A percentile compares a stretch with the other conserved stretches of the same genome.
These are phyloP conservation scores for Amylocystis lapponica DNA, from an alignment of 768 basidiomycete species.

Conservation along the genomic window DNA sequence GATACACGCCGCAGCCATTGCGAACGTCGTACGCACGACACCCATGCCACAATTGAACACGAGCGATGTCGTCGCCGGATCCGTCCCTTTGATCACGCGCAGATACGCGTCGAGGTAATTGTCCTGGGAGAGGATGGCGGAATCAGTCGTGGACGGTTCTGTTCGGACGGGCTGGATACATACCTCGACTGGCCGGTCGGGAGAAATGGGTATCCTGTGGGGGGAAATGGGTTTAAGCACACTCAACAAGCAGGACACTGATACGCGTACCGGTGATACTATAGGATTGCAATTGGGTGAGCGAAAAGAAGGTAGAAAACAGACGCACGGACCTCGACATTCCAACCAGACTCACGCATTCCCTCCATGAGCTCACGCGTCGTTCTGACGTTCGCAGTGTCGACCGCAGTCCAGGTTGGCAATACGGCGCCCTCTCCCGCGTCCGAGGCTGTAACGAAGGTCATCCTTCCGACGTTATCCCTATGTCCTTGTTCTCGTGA, in stretches of 20 bases:
- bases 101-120: slow-evolving; percentile 96
- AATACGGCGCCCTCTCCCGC: slow-evolving; percentile 76
- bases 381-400: slow-evolving; percentile 77
- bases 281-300: slow-evolving; percentile 11
- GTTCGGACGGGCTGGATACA: too few species aligned
- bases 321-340: slow-evolving; percentile 63
- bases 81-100: slow-evolving; percentile 68
- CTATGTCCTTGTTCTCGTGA: too few species aligned
- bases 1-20: slow-evolving; percentile 91
- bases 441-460: slow-evolving; percentile 39
- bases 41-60: slow-evolving; percentile 98
- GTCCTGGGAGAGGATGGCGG: slow-evolving; percentile 58
- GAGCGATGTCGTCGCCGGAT: slow-evolving; percentile 75
- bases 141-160: not conserved
- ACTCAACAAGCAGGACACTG: not conserved
- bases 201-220: slow-evolving; percentile 86
- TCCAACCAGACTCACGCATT: slow-evolving; percentile 81
- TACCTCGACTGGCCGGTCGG: slow-evolving; percentile 87
- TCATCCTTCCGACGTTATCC: not conserved
- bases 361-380: slow-evolving; percentile 80
- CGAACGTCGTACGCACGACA: slow-evolving; percentile 92
- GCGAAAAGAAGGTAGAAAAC: not conserved
- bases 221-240: not conserved
- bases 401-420: slow-evolving; percentile 92
- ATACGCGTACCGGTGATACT: slow-evolving; percentile 68